These are phyloP conservation scores for Hanseniaspora opuntiae DNA, from an alignment of 805 yeast genomes.

Conservation along the genomic window DNA sequence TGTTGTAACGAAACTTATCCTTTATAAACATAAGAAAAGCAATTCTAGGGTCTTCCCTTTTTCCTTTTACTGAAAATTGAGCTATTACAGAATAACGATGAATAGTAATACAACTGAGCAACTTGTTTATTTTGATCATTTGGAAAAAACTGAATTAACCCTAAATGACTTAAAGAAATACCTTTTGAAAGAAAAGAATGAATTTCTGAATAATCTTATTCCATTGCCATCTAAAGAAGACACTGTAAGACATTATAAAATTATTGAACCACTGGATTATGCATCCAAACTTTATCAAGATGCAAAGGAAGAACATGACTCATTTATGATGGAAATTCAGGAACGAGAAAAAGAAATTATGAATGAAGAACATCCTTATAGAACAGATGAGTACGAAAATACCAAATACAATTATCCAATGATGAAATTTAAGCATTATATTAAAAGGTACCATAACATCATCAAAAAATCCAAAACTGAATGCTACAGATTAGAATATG, in stretches of 20 bases:
- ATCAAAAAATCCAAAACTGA: background rate
- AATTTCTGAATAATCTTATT: background rate
- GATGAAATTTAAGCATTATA: background rate
- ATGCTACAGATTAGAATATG: background rate
- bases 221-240: constrained; percentile 1
- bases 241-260: background rate
- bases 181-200: constrained; percentile 6
- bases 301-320: background rate
- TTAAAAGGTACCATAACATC: constrained; percentile 2
- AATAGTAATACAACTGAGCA: background rate
- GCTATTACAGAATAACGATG: background rate
- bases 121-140: background rate
- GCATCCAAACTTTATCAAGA: background rate
- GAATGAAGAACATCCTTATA: background rate
- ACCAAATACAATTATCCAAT: background rate
- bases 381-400: background rate
- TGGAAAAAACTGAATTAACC: background rate
- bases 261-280: background rate
- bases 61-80: no score
- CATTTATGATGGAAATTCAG: background rate
- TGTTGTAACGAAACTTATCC: no score
- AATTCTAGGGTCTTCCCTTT: no score
- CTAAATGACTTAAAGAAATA: background rate
- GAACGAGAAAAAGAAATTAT: background rate
- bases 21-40: no score